phyloP scores from a whole-genome alignment of 305 asterid genomes.

The Fraxinus latifolia region DNA sequence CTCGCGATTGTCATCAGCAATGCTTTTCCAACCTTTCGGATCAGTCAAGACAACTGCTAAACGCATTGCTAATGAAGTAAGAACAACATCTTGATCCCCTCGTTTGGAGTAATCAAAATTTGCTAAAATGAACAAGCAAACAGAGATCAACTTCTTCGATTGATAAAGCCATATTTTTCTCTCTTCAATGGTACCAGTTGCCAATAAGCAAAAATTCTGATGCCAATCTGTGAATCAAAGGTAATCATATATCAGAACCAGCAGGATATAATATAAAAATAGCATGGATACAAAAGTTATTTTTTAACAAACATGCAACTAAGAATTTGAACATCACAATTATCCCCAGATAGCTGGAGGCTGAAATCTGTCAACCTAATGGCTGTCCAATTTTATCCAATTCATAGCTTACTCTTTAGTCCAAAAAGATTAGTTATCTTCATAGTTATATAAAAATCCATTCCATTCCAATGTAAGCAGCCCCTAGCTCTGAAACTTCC shows the following conservation, averaged over 20 bases:
- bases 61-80: slow-evolving; percentile 77
- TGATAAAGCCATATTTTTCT: slow-evolving; percentile 70
- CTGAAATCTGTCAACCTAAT: not conserved
- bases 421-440: not conserved
- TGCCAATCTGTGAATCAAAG: slow-evolving; percentile 47
- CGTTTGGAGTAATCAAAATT: slow-evolving; percentile 47
- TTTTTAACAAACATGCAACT: not conserved
- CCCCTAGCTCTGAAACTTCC: not conserved
- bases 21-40: slow-evolving; percentile 78
- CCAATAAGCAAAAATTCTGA: slow-evolving; percentile 71
- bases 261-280: not conserved
- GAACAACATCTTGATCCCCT: slow-evolving; percentile 43
- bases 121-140: slow-evolving; percentile 69
- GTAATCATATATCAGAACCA: slow-evolving; percentile 24
- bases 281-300: not conserved
- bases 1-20: slow-evolving; percentile 34
- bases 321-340: slow-evolving; percentile 1
- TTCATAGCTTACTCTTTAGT: not conserved
- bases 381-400: slow-evolving; percentile 4
- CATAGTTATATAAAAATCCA: not conserved
- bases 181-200: slow-evolving; percentile 64
- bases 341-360: slow-evolving; percentile 3
- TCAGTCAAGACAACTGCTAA: slow-evolving; percentile 79
- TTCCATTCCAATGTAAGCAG: not conserved
- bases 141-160: slow-evolving; percentile 66